These are phyloP conservation scores for Suillus plorans DNA, from an alignment of 768 basidiomycete genomes.

Conservation along the genomic window DNA sequence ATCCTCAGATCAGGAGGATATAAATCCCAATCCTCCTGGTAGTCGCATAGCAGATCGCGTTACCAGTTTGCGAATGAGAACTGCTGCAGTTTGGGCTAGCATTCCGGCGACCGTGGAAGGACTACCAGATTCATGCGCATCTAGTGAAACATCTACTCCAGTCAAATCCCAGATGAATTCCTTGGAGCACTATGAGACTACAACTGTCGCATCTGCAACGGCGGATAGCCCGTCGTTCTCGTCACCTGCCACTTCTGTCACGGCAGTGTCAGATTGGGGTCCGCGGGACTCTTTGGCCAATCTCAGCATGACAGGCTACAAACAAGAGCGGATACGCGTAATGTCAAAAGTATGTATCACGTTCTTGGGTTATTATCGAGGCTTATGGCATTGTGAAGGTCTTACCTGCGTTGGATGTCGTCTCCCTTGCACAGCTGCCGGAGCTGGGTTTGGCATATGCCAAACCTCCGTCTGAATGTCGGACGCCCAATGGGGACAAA, in stretches of 20 bases:
- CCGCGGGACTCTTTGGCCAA: not conserved
- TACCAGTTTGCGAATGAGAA: constrained; percentile 27
- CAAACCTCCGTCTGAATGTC: not conserved
- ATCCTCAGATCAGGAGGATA: not conserved
- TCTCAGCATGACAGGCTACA: not conserved
- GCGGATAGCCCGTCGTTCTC: not conserved
- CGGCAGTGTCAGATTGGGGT: constrained; percentile 1
- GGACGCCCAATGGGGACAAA: not conserved
- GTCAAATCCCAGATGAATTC: not conserved
- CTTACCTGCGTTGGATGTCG: not conserved
- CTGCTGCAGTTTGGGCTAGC: constrained; percentile 23
- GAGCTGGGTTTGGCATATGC: not conserved
- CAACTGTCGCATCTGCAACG: not conserved
- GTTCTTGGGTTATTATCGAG: too few relatives aligned
- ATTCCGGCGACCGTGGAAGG: constrained; percentile 24
- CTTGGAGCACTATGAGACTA: not conserved
- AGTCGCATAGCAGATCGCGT: constrained; percentile 24
- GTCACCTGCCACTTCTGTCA: constrained; percentile 1
- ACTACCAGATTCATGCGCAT: not conserved
- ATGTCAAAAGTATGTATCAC: not conserved
- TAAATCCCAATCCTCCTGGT: constrained; percentile 10
- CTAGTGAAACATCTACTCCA: not conserved
- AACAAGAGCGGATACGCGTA: not conserved
- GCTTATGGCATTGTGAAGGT: not conserved
- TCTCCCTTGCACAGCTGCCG: not conserved